phyloP scores from a whole-genome alignment of 2,329 filamentous ascomycete species.

The Scedosporium minutisporum region DNA sequence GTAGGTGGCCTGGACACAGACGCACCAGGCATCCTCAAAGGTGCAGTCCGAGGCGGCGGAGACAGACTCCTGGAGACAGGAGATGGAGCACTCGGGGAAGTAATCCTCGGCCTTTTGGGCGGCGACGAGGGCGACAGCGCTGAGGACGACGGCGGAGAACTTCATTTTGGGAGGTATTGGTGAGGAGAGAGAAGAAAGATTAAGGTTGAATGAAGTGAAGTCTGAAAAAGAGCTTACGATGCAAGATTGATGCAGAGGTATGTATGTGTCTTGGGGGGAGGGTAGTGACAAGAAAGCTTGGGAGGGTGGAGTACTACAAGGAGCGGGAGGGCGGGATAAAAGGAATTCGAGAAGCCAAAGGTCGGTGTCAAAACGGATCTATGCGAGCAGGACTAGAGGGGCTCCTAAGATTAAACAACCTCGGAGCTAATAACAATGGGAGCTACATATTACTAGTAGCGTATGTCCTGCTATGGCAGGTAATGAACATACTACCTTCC shows the following conservation, averaged over 20 bases:
- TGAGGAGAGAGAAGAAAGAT: neutral
- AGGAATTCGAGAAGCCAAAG: neutral
- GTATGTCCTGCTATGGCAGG: no score
- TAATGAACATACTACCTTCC: no score
- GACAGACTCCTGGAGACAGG: slow-evolving; percentile 25
- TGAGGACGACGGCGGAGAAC: slow-evolving; percentile 21
- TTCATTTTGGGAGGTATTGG: slow-evolving; percentile 24
- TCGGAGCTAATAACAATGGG: no score
- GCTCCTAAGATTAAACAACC: no score
- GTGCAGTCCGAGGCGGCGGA: slow-evolving; percentile 20
- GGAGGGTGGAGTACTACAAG: neutral
- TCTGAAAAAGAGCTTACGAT: neutral
- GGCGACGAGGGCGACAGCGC: slow-evolving; percentile 23
- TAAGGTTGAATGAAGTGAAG: neutral
- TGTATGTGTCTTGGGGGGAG: neutral
- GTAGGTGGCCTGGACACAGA: slow-evolving; percentile 26
- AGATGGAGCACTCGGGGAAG: slow-evolving; percentile 27
- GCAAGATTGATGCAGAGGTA: no score
- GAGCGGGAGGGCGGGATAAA: neutral
- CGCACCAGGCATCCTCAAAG: slow-evolving; percentile 19
- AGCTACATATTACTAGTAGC: no score
- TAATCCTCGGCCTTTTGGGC: slow-evolving; percentile 22
- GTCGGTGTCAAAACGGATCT: neutral
- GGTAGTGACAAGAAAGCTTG: neutral
- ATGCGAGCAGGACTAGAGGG: neutral